Evolutionary conservation across 2,329 filamentous ascomycete species (phyloP).

Genomic region (Colletotrichum agaves): DNA sequence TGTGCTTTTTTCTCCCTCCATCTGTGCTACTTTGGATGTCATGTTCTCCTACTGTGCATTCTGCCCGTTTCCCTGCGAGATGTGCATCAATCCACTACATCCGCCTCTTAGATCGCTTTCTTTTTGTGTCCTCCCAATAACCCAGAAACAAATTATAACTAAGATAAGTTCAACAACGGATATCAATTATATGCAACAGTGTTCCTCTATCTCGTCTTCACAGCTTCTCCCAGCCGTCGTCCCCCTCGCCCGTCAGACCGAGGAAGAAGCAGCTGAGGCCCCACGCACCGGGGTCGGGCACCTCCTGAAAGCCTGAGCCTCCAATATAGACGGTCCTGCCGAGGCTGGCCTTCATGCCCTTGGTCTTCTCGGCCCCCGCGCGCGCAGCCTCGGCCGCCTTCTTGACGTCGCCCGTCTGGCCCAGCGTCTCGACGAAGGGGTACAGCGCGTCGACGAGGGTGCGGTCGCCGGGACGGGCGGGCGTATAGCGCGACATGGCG

Average conservation of each 20-base stretch:
- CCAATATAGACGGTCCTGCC: slow-evolving; percentile 87
- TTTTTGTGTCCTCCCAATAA: not conserved
- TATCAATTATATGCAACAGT: slow-evolving; percentile 1
- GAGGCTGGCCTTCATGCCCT: slow-evolving; percentile 90
- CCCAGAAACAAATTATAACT: not conserved
- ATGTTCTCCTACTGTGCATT: slow-evolving; percentile 3
- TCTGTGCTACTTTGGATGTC: not conserved
- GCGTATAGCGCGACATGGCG: slow-evolving; percentile 84
- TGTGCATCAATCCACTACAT: not conserved
- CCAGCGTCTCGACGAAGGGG: slow-evolving; percentile 83
- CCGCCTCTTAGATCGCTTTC: not conserved
- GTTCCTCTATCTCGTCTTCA: slow-evolving; percentile 27
- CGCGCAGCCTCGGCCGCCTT: slow-evolving; percentile 80
- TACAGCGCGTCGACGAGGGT: slow-evolving; percentile 91
- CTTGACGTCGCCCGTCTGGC: slow-evolving; percentile 71
- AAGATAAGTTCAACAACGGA: not conserved
- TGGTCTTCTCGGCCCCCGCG: slow-evolving; percentile 83
- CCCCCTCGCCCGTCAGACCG: slow-evolving; percentile 72
- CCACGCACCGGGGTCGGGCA: slow-evolving; percentile 75
- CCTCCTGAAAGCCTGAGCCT: slow-evolving; percentile 58
- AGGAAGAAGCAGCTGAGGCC: slow-evolving; percentile 82
- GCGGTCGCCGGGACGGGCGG: slow-evolving; percentile 87
- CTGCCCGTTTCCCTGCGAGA: slow-evolving; percentile 2
- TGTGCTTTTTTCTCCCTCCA: slow-evolving; percentile 3
- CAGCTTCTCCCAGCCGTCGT: slow-evolving; percentile 51